Base-by-base conservation (phyloP, 257 asterid species). In the Capsicum chinense region DNA sequence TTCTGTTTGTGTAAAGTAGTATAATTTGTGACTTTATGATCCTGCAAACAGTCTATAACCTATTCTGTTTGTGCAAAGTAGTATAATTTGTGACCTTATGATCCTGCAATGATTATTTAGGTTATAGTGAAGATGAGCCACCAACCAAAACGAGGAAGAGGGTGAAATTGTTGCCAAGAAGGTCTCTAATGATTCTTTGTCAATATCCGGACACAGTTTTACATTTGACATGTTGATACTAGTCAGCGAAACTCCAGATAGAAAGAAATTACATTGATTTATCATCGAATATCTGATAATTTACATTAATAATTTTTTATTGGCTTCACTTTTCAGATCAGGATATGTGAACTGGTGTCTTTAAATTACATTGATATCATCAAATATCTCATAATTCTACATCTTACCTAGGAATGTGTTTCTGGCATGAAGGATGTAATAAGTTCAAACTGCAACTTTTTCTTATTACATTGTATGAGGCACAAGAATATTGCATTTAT, bases 341-440 rank as follows among this genome's bases (percentile, higher is more conserved):
- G 99, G 99, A 97, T 87, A 96, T 92, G 37, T 92, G 91, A 87
- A 89, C 91, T 84, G 99, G 98, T 88, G 95, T 97, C 42, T 97
- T 26, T 26, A 26, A 26, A 26, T 26, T 26, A 97, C 88, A 98
- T 97, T n/a, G 99, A 97, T 66, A 93, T 26, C 33, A 26, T 26
- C 33, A 0, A 26, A 26, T 26, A 26, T 26, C 33, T 26, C 33
- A 26, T 26, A 1, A 26, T 26, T 26, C 33, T 26, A 26, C 33
- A 95, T 90, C 88, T 97, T 87, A 92, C 97, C 59, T 98, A 97
- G 90, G 97, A 93, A 87, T 91, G 92, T 91, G 99, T 93, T 59
- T 89, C 93, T 79, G 91, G 98, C 63, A 97, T 92, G 96, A 92
- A 91, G 91, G 97, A 97, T 83, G 97, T 93, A 37, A 92, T 91